Evolutionary conservation across 2,329 filamentous ascomycete species (phyloP), one percentile per base, ranked within the genome.

Genomic region (Pseudogymnoascus sp.): DNA sequence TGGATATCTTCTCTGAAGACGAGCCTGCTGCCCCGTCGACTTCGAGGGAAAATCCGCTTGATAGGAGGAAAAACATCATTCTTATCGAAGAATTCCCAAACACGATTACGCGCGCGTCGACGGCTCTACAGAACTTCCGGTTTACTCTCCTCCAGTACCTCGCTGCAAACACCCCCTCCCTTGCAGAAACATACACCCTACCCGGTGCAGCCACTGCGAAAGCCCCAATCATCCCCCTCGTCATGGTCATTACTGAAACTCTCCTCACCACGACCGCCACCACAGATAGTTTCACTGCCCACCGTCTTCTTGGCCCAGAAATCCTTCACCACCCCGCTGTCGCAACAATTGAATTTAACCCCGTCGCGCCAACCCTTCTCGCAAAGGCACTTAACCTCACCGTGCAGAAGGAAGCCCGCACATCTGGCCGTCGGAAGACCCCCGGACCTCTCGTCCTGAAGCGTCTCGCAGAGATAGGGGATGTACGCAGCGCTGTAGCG

Each of bases 241-340:
- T 99, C 33, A 86, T 99, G 77, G 83, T 99, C 62, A 86, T 99
- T 58, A 97, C 94, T 0, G 94, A 99, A 74, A 95, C 91, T 0
- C 78, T 96, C 12, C 77, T 96, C 14, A 93, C 90, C 0, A 92
- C 87, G 6, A 92, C 90, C 2, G 88, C 92, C 1, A 86, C 89
- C 8, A 86, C 90, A 11, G 92, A 97, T 70, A 97, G 90, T 73
- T 92, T 97, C 69, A 99, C 94, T 0, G 91, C 91, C 0, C 90
- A 97, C 75, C 86, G 92, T 22, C 77, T 99, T 16, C 83, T 99
- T 2, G 94, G 95, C 0, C 87, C 92, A 0, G 89, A 94, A 65
- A 89, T 99, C 43, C 80, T 91, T 12, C 86, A 88, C 41, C 92
- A 97, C 73, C 87, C 90, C 0, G 86, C 87, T 12, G 86, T 91